phyloP scores from a whole-genome alignment of 129 eudicot species.

The Pseudognaphalium luteoalbum region DNA sequence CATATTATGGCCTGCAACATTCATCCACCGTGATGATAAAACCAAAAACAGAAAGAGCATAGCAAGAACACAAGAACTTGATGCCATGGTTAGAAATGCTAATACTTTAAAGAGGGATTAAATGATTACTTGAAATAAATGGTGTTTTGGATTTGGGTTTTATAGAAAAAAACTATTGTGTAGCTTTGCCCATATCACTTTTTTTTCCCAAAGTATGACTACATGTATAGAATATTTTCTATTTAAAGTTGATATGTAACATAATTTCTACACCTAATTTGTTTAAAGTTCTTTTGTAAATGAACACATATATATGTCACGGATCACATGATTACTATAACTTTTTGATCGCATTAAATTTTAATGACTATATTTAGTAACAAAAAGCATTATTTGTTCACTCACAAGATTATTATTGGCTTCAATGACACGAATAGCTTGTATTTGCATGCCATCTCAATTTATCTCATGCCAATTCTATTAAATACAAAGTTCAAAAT shows the following conservation, averaged over 20 bases:
- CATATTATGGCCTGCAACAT: not conserved
- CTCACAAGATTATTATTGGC: slow-evolving; percentile 1
- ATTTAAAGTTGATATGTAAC: not conserved
- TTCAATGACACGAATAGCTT: not conserved
- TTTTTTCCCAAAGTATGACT: not conserved
- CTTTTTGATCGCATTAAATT: not conserved
- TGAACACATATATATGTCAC: slow-evolving; percentile 1
- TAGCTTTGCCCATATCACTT: not conserved
- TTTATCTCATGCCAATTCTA: not conserved
- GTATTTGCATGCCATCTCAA: not conserved
- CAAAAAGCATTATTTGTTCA: not conserved
- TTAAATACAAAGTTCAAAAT: not conserved
- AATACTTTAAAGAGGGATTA: not conserved
- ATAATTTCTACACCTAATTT: not conserved
- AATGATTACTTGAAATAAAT: not conserved
- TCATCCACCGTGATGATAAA: slow-evolving; percentile 6
- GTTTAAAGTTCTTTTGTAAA: slow-evolving; percentile 1
- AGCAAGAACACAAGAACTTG: not conserved
- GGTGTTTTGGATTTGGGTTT: not conserved
- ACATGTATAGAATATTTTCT: not conserved
- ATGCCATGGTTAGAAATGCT: not conserved
- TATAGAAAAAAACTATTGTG: not conserved
- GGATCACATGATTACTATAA: slow-evolving; percentile 18
- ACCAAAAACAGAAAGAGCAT: not conserved
- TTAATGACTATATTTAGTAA: slow-evolving; percentile 4